phyloP scores from a whole-genome alignment of 2,329 filamentous ascomycete genomes.

The Chrysoporthe cubensis region DNA sequence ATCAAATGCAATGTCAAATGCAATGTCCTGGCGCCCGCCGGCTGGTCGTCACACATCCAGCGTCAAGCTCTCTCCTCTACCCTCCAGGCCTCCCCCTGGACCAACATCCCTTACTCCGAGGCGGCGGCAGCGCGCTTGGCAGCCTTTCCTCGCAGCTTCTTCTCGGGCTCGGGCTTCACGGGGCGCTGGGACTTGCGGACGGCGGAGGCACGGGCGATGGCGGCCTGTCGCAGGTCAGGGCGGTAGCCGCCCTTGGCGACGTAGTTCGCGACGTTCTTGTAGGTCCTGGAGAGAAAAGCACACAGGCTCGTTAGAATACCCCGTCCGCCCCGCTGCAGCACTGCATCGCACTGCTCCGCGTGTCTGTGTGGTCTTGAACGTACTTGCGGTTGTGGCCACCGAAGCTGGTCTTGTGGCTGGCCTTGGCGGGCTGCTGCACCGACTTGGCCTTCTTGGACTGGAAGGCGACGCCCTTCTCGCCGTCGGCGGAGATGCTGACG shows the following conservation, averaged over 20 bases:
- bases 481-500: conserved; percentile 74
- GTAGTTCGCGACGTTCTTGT: conserved; percentile 82
- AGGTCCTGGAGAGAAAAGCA: conserved; percentile 63
- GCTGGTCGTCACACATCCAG: conserved; percentile 11
- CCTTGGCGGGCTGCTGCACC: conserved; percentile 73
- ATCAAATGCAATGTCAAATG: conserved; percentile 20
- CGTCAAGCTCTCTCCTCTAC: conserved; percentile 23
- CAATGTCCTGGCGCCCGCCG: conserved; percentile 17
- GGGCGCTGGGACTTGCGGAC: conserved; percentile 79
- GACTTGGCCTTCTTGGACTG: conserved; percentile 81
- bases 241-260: conserved; percentile 87
- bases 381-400: conserved; percentile 74
- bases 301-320: not conserved
- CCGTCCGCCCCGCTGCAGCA: not conserved
- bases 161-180: conserved; percentile 74
- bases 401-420: conserved; percentile 69
- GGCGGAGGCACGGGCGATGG: conserved; percentile 85
- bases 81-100: not conserved
- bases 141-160: conserved; percentile 79
- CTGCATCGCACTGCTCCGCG: not conserved
- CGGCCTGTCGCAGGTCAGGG: conserved; percentile 73
- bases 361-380: conserved; percentile 50
- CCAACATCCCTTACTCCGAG: conserved; percentile 43
- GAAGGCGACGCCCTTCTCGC: conserved; percentile 80
- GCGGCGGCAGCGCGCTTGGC: conserved; percentile 71